Base-by-base conservation (phyloP, 2,329 filamentous ascomycete species). In the Hypomyces perniciosus region DNA sequence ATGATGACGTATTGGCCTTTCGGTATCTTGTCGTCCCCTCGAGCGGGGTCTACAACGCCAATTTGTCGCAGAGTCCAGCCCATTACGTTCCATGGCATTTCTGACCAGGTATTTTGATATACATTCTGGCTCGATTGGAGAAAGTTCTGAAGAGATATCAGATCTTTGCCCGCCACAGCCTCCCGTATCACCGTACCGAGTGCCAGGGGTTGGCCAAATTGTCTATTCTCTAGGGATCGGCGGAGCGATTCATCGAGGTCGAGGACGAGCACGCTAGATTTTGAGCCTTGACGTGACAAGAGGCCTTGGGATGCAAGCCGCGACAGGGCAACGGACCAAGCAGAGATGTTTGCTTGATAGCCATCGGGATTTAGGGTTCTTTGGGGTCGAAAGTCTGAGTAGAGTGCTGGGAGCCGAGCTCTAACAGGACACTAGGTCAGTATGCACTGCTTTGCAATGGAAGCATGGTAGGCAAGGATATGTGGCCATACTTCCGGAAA, bases 301-400 rank as follows among this genome's bases (percentile, higher is more conserved):
- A 70, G 65, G 26, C 88, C 90, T 13, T 78, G 79, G 55, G 81
- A 75, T 1, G 84, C 77, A 1, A 90, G 86, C 46, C 80, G 75
- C n/a, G 81, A 77, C 39, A 96, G 76, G 2, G 84, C 90, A 37
- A 80, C 79, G 52, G 85, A 82, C 90, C 90, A 96, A 47, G 89
- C 88, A 6, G 78, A 72, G 39, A 89, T 75, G 65, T 96, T 96
- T 40, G 90, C 88, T 20, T 76, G 72, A 72, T 90, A 96, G 61
- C 89, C 90, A 66, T 95, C 89, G 1, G 90, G 88, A 63, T 96
- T 95, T 26, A 87, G 81, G 37, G 79, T 81, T 60, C 79, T 79
- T 59, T 92, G 89, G 5, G 81, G 70, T 35, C 82, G 76, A 64
- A 96, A 95, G 66, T 96, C 90, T 44, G 90, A 91, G 71, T 95